phyloP scores from a whole-genome alignment of 331 rosid genomes.

The Saraca asoca region DNA sequence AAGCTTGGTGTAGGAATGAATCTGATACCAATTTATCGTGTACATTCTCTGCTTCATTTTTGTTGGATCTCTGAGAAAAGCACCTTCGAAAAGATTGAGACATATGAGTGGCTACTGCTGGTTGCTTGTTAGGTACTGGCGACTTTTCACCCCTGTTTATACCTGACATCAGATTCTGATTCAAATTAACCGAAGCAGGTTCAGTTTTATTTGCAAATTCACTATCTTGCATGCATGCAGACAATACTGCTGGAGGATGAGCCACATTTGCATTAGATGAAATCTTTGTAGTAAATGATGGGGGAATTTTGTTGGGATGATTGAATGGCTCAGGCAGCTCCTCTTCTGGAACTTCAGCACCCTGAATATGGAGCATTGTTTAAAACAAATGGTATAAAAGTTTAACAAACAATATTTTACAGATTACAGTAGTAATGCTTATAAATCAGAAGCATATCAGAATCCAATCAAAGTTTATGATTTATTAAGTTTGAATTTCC shows the following conservation, averaged over 20 bases:
- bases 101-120: constrained; percentile 50
- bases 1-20: constrained; percentile 25
- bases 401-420: background rate
- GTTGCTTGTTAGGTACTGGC: constrained; percentile 33
- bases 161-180: constrained; percentile 16
- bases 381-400: constrained; percentile 24
- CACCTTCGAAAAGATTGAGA: constrained; percentile 48
- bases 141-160: constrained; percentile 12
- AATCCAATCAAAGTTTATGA: background rate
- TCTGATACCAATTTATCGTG: constrained; percentile 8
- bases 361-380: constrained; percentile 44
- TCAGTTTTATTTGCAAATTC: constrained; percentile 21
- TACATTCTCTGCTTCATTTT: constrained; percentile 25
- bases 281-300: constrained; percentile 19
- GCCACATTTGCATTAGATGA: constrained; percentile 14
- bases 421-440: background rate
- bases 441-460: background rate
- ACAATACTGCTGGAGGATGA: constrained; percentile 27
- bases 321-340: constrained; percentile 75
- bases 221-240: constrained; percentile 29
- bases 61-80: constrained; percentile 44
- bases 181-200: constrained; percentile 1
- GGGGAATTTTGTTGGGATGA: constrained; percentile 26
- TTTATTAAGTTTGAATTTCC: background rate
- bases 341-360: constrained; percentile 68